These are phyloP conservation scores for Mortierella sp. DNA, from an alignment of 371 early-diverging fungal species.

Conservation along the genomic window DNA sequence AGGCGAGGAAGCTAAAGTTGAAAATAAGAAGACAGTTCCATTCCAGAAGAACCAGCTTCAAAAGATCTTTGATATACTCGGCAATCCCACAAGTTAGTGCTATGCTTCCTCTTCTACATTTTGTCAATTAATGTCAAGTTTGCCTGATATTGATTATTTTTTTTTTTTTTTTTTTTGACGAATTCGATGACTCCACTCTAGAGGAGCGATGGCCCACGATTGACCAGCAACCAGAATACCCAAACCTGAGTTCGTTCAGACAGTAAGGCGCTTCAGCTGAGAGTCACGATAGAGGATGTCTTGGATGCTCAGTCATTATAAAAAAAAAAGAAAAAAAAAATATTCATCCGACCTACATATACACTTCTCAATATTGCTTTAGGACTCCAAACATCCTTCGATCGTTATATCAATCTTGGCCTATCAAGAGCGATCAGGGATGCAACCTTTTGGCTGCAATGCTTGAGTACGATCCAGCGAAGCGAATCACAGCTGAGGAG, in stretches of 20 bases:
- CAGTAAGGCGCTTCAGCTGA: slow-evolving; percentile 59
- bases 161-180: not conserved
- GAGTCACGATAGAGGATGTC: not conserved
- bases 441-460: slow-evolving; percentile 83
- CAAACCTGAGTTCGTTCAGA: slow-evolving; percentile 66
- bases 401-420: slow-evolving; percentile 63
- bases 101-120: not conserved
- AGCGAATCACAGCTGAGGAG: slow-evolving; percentile 89
- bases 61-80: slow-evolving; percentile 93
- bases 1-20: slow-evolving; percentile 95
- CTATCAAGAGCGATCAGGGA: slow-evolving; percentile 70
- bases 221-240: slow-evolving; percentile 80
- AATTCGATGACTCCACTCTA: slow-evolving; percentile 22
- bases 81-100: slow-evolving; percentile 84
- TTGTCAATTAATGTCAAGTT: not conserved
- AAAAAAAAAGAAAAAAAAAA: too few species aligned
- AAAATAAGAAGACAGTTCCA: slow-evolving; percentile 87
- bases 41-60: slow-evolving; percentile 91
- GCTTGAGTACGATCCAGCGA: slow-evolving; percentile 94
- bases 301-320: too few species aligned
- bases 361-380: not conserved
- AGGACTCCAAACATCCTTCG: slow-evolving; percentile 65
- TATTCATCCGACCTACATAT: not conserved
- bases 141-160: too few species aligned
- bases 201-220: slow-evolving; percentile 86